A percentile compares a stretch with the other conserved stretches of the same genome.
Conservation (phyloP, 2,329 filamentous ascomycete genomes). For the Orbilia brochopaga region DNA sequence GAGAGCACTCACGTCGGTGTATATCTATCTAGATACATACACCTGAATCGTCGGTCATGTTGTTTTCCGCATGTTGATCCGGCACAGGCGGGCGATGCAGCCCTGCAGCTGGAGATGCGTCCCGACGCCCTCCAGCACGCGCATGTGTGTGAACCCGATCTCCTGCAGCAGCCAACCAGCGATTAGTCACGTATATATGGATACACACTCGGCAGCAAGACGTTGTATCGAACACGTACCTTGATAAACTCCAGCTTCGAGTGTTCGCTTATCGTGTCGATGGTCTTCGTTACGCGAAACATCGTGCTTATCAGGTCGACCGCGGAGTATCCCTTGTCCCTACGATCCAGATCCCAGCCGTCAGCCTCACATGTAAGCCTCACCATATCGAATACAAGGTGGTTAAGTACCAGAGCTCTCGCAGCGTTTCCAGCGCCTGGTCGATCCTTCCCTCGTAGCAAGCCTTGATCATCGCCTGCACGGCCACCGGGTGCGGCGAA, state of each 20-base stretch:
- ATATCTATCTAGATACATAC: too few relatives aligned
- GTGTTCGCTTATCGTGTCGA: conserved; percentile 88
- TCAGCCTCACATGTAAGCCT: conserved; percentile 11
- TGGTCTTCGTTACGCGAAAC: conserved; percentile 97
- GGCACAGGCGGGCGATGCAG: conserved; percentile 87
- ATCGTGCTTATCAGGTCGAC: conserved; percentile 99
- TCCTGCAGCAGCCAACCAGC: conserved; percentile 61
- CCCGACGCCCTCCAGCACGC: conserved; percentile 96
- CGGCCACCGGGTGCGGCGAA: conserved; percentile 94
- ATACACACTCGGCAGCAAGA: not conserved
- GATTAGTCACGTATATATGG: not conserved
- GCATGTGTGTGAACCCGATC: conserved; percentile 99
- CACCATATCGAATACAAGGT: conserved; percentile 55
- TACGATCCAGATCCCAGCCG: conserved; percentile 4
- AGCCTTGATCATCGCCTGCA: conserved; percentile 97
- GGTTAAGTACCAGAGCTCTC: conserved; percentile 75
- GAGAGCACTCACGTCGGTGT: too few relatives aligned
- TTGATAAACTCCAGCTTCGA: conserved; percentile 96
- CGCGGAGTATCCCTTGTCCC: conserved; percentile 88
- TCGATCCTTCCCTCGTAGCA: conserved; percentile 93
- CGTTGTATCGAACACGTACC: conserved; percentile 52
- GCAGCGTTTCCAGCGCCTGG: conserved; percentile 79
- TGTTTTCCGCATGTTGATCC: conserved; percentile 77
- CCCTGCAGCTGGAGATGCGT: conserved; percentile 92
- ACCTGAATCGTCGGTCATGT: not conserved